phyloP scores from a whole-genome alignment of 306 rosid species.

The Rubus idaeus region DNA sequence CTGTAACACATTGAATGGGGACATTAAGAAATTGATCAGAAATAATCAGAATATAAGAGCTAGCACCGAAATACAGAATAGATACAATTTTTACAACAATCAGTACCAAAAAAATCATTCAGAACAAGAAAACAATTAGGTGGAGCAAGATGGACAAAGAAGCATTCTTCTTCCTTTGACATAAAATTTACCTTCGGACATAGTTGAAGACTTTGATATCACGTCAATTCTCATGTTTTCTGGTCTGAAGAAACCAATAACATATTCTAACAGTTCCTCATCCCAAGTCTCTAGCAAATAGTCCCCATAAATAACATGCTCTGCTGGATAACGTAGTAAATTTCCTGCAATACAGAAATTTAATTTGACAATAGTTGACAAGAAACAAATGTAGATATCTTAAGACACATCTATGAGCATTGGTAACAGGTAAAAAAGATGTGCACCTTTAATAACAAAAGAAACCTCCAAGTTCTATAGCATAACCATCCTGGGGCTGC shows the following conservation, averaged over 20 bases:
- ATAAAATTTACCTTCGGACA: conserved; percentile 56
- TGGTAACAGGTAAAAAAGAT: background rate
- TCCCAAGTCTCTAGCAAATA: conserved; percentile 81
- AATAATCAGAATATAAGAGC: too few relatives aligned
- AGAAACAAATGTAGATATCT: too few relatives aligned
- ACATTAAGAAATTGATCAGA: too few relatives aligned
- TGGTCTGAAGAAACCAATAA: conserved; percentile 79
- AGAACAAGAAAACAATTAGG: too few relatives aligned
- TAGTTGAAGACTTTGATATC: conserved; percentile 61
- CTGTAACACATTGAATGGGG: too few relatives aligned
- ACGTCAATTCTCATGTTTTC: conserved; percentile 93
- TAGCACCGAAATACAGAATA: too few relatives aligned
- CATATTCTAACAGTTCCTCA: conserved; percentile 52
- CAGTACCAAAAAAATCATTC: too few relatives aligned
- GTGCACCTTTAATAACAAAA: background rate
- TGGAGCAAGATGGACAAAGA: conserved; percentile 17
- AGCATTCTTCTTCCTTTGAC: too few relatives aligned
- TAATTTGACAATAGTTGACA: conserved; percentile 27
- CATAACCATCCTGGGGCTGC: conserved; percentile 97
- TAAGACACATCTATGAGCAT: too few relatives aligned
- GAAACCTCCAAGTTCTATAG: conserved; percentile 83
- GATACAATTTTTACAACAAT: too few relatives aligned
- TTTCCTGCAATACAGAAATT: conserved; percentile 61
- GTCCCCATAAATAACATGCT: conserved; percentile 87
- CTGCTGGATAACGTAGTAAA: conserved; percentile 64